Conservation (phyloP, 1,139 yeast genomes). For the Blastobotrys ciferrii region DNA sequence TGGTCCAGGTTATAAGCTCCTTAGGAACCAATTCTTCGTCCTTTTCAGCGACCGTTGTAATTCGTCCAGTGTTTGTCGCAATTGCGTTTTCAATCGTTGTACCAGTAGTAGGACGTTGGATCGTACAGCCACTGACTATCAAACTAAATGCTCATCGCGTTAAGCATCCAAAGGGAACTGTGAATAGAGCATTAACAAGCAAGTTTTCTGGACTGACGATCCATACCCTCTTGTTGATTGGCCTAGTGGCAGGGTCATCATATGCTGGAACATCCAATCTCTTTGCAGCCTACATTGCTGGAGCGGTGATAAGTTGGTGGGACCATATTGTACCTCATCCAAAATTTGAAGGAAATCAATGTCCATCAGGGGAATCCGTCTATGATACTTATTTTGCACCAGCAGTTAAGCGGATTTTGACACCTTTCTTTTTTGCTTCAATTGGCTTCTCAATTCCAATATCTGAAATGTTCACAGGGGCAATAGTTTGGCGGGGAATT, state of each 20-base stretch:
- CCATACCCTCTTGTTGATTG: conserved; percentile 4
- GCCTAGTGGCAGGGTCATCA: conserved; percentile 7
- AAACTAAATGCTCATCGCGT: neutral
- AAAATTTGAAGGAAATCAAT: too few relatives aligned
- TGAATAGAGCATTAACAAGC: neutral
- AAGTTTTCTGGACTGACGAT: neutral
- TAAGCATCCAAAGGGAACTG: neutral
- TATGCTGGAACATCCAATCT: conserved; percentile 12
- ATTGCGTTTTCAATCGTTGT: conserved; percentile 1
- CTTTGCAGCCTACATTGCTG: conserved; percentile 12
- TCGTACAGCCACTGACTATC: conserved; percentile 1
- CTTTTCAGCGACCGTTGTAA: neutral
- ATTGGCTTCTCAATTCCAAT: conserved; percentile 12
- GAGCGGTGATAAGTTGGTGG: conserved; percentile 9
- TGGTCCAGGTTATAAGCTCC: conserved; percentile 11
- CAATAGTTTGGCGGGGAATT: conserved; percentile 7
- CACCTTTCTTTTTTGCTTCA: conserved; percentile 11
- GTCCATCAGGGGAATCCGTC: conserved; percentile 1
- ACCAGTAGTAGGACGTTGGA: neutral
- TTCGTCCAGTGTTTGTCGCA: conserved; percentile 9
- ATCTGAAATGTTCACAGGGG: conserved; percentile 3
- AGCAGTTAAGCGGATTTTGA: neutral
- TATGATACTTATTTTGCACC: neutral
- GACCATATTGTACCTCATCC: neutral
- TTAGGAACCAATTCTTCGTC: neutral